Base-by-base conservation (phyloP, 2,329 filamentous ascomycete genomes). In the Arthrobotrys entomopaga region DNA sequence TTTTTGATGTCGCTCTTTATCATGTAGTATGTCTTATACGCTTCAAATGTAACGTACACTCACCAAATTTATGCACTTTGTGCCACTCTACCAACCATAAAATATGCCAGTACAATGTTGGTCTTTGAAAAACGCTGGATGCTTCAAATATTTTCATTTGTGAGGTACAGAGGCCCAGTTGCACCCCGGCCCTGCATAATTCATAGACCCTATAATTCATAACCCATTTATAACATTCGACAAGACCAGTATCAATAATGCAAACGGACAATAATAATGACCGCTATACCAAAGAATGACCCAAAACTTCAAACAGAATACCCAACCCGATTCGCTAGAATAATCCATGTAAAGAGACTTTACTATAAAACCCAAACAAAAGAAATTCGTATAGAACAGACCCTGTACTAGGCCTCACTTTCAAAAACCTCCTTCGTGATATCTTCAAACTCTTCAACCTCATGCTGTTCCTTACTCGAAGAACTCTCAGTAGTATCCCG, bases 401-500 rank as follows among this genome's bases (percentile, higher is more conserved):
- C 16, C 42, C 4, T 8, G 2, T 15, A 46, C 5, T 46, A 46
- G 22, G n/a, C 19, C 46, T 24, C 40, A 43, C 34, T 57, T 15
- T 22, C 64, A 15, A 34, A 59, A 53, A 29, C 5, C 38, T 67
- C 38, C 48, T 38, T 54, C 20, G 38, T 48, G 29, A 43, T 40
- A 67, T 61, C 65, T n/a, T 52, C 42, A 52, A 67, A 64, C 19
- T 43, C 48, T 19, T 34, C 34, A 15, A 46, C 6, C 42, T 13
- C 3, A 13, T 46, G 6, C 13, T 19, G n/a, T n/a, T 46, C 16
- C 42, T 8, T 13, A 5, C 16, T 19, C 42, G 42, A 13, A 13
- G 13, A 7, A 6, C 6, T 46, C 13, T 46, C 42, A 4, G 4
- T 16, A 3, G 40, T 43, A 4, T 10, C 40, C 26, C 7, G 26